A percentile compares a stretch with the other conserved stretches of the same genome.
Conservation (phyloP, 352 stramenopile species). For the Detonula confervacea region DNA sequence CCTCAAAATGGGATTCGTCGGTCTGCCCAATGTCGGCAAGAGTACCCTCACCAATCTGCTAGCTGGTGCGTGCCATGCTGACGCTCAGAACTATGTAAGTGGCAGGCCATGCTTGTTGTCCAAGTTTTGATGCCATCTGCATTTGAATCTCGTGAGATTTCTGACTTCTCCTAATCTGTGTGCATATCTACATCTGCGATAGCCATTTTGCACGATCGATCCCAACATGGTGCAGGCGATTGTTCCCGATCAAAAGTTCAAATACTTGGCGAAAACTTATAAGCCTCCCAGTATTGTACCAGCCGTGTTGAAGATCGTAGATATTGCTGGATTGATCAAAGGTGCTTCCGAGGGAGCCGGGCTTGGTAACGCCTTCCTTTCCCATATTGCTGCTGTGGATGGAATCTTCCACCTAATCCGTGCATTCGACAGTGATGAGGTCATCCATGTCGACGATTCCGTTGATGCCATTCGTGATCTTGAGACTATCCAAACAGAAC, state of each 20-base stretch:
- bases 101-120: slow-evolving; percentile 1
- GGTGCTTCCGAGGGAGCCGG: slow-evolving; percentile 96
- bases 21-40: slow-evolving; percentile 89
- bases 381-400: slow-evolving; percentile 98
- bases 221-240: slow-evolving; percentile 97
- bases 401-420: slow-evolving; percentile 94
- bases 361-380: slow-evolving; percentile 99
- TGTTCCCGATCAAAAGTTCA: slow-evolving; percentile 98
- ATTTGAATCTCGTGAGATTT: no score
- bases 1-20: slow-evolving; percentile 90
- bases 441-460: slow-evolving; percentile 99
- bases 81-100: slow-evolving; percentile 82
- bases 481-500: slow-evolving; percentile 98
- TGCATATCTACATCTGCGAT: slow-evolving; percentile 82
- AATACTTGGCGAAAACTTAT: slow-evolving; percentile 96
- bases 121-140: slow-evolving; percentile 23
- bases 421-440: slow-evolving; percentile 96
- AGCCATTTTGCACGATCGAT: slow-evolving; percentile 98
- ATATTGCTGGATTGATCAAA: slow-evolving; percentile 99
- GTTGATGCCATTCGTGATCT: slow-evolving; percentile 99
- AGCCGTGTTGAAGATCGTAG: slow-evolving; percentile 97
- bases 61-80: slow-evolving; percentile 71
- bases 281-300: slow-evolving; percentile 95
- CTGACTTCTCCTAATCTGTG: slow-evolving; percentile 80
- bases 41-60: slow-evolving; percentile 85